phyloP scores from a whole-genome alignment of 2,329 filamentous ascomycete genomes.

The Cladosporium sp. region DNA sequence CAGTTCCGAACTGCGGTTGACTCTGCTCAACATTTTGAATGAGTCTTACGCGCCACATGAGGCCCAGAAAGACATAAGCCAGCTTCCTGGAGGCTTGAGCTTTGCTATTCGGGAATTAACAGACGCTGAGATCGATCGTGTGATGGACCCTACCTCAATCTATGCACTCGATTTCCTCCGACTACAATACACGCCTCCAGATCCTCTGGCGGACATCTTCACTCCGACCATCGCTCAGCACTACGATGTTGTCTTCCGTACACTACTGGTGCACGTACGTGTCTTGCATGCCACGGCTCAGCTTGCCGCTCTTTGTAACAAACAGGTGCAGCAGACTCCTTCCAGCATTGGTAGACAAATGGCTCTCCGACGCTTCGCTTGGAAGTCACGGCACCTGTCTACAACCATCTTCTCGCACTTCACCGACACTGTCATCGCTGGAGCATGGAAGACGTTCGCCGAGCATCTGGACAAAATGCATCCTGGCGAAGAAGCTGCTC shows the following conservation, averaged over 20 bases:
- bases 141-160: conserved; percentile 76
- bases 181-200: conserved; percentile 75
- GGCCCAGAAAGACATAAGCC: conserved; percentile 10
- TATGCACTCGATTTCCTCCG: conserved; percentile 91
- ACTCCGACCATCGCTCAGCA: conserved; percentile 66
- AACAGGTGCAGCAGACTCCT: neutral
- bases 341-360: no score
- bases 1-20: conserved; percentile 85
- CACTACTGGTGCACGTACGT: conserved; percentile 70
- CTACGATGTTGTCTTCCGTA: conserved; percentile 81
- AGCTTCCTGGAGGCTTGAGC: conserved; percentile 43
- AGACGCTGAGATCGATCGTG: conserved; percentile 72
- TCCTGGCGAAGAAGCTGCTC: conserved; percentile 27
- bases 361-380: conserved; percentile 45
- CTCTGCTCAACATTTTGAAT: conserved; percentile 76
- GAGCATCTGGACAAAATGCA: conserved; percentile 62
- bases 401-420: conserved; percentile 70
- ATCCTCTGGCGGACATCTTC: conserved; percentile 68
- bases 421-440: conserved; percentile 70
- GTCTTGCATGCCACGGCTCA: conserved; percentile 57
- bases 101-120: conserved; percentile 82
- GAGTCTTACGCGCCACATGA: conserved; percentile 60
- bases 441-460: conserved; percentile 70
- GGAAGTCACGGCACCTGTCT: conserved; percentile 78
- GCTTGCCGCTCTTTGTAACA: conserved; percentile 26